phyloP scores from a whole-genome alignment of 2,329 filamentous ascomycete species.

The Diplodia corticola region DNA sequence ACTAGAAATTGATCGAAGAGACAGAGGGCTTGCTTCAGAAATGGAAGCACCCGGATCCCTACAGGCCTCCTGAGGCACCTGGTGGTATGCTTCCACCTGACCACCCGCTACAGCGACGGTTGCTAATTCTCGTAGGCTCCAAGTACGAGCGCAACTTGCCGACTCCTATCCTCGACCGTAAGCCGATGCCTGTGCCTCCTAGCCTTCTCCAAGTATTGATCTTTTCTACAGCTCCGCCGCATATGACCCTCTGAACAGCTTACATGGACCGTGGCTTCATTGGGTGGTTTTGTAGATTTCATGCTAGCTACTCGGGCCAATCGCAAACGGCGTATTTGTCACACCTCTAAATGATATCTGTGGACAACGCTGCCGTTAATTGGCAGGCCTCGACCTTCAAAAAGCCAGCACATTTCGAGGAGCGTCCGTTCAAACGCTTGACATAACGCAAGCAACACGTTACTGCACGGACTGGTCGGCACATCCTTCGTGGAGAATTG shows the following conservation, averaged over 20 bases:
- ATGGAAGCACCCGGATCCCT: constrained; percentile 98
- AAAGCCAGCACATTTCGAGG: not conserved
- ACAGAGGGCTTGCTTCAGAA: constrained; percentile 84
- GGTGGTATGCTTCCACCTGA: constrained; percentile 66
- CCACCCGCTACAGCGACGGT: constrained; percentile 24
- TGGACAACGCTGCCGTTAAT: not conserved
- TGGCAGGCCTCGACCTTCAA: not conserved
- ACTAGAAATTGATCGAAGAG: constrained; percentile 77
- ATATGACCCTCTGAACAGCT: constrained; percentile 20
- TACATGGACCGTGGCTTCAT: not conserved
- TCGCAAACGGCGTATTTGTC: constrained; percentile 14
- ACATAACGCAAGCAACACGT: not conserved
- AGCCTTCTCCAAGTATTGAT: not conserved
- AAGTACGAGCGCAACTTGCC: constrained; percentile 96
- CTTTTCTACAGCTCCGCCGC: constrained; percentile 10
- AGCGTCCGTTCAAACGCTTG: not conserved
- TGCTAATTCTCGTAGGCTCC: constrained; percentile 61
- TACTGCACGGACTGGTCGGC: not conserved
- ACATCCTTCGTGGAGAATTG: not conserved
- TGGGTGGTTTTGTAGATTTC: constrained; percentile 4
- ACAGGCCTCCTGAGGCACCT: constrained; percentile 82
- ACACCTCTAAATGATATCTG: not conserved
- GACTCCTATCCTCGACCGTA: constrained; percentile 76
- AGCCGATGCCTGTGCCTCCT: constrained; percentile 43
- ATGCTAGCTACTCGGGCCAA: constrained; percentile 1